Conservation (phyloP, 2,329 filamentous ascomycete genomes). For the Cryphonectria carpinicola region DNA sequence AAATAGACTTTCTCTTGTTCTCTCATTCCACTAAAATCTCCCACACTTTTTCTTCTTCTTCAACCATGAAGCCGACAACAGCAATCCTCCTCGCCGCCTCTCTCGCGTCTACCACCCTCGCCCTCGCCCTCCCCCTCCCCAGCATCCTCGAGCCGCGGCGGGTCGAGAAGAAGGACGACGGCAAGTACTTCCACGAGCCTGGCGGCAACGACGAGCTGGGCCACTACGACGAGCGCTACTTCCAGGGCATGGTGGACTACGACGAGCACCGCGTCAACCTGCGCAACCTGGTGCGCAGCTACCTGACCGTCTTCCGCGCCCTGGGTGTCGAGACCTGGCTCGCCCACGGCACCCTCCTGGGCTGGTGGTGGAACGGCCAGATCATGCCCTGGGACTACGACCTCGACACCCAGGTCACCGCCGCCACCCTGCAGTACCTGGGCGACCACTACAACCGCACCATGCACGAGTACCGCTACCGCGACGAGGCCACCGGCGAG, state of each 20-base stretch:
- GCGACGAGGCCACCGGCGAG: constrained; percentile 45
- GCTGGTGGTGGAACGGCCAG: constrained; percentile 86
- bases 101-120: constrained; percentile 18
- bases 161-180: constrained; percentile 34
- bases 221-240: constrained; percentile 78
- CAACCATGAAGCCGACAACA: constrained; percentile 22
- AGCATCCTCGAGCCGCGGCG: constrained; percentile 1
- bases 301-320: constrained; percentile 67
- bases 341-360: constrained; percentile 80
- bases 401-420: constrained; percentile 78
- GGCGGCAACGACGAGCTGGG: constrained; percentile 62
- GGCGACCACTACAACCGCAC: constrained; percentile 72
- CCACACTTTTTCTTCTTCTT: not conserved
- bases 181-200: constrained; percentile 70
- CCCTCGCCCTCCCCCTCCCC: constrained; percentile 14
- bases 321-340: constrained; percentile 81
- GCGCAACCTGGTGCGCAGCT: constrained; percentile 74
- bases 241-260: constrained; percentile 64
- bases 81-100: constrained; percentile 17
- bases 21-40: not conserved
- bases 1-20: not conserved
- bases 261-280: constrained; percentile 68
- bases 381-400: constrained; percentile 87
- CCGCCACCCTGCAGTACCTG: constrained; percentile 67
- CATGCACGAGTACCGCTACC: constrained; percentile 58